Evolutionary conservation across 2,329 filamentous ascomycete species (phyloP).

Genomic region (Pyrenophora tritici-repentis): DNA sequence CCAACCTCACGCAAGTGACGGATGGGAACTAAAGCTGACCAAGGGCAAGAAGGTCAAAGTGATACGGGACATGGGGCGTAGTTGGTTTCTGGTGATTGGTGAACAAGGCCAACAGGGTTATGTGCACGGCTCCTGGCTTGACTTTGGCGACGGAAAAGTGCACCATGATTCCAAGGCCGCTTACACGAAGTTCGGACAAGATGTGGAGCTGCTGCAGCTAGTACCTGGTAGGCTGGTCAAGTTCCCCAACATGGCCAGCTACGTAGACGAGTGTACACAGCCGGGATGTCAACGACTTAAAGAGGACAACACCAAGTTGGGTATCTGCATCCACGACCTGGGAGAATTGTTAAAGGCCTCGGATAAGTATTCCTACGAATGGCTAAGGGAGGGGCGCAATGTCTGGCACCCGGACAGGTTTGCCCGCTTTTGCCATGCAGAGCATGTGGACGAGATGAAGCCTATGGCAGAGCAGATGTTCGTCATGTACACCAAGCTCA

Average conservation of each 20-base stretch:
- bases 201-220: constrained; percentile 20
- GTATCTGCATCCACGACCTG: constrained; percentile 40
- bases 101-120: constrained; percentile 24
- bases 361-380: constrained; percentile 25
- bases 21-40: constrained; percentile 31
- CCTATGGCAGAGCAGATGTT: constrained; percentile 35
- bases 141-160: constrained; percentile 21
- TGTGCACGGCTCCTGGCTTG: constrained; percentile 33
- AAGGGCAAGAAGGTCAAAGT: constrained; percentile 33
- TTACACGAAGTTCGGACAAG: constrained; percentile 24
- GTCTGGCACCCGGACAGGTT: constrained; percentile 45
- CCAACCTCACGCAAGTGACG: constrained; percentile 27
- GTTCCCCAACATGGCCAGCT: constrained; percentile 28
- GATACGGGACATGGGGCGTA: constrained; percentile 25
- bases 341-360: constrained; percentile 32
- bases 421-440: constrained; percentile 29
- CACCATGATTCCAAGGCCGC: constrained; percentile 20
- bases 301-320: constrained; percentile 13
- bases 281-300: constrained; percentile 27
- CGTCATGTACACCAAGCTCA: constrained; percentile 35
- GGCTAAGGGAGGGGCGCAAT: constrained; percentile 36
- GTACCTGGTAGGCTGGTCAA: constrained; percentile 17
- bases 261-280: constrained; percentile 28
- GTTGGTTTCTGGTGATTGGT: constrained; percentile 31
- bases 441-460: constrained; percentile 28